A percentile compares a stretch with the other conserved stretches of the same genome.
phyloP scores from a whole-genome alignment of 139 green algal species.

The Coelastrella sp. region DNA sequence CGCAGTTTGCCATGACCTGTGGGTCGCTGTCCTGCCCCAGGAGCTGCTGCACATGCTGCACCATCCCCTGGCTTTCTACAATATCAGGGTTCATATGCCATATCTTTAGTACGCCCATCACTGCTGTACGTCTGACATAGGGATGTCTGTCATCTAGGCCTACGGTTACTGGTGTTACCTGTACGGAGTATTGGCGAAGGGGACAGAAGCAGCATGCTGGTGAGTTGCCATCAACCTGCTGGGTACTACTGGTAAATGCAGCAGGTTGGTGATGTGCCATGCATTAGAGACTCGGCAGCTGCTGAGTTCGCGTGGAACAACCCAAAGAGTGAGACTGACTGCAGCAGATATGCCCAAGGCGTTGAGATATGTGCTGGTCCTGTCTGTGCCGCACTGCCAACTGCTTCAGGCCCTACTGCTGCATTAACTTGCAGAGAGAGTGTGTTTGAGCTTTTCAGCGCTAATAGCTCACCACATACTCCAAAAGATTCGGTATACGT shows the following conservation, averaged over 20 bases:
- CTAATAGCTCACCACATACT: conserved; percentile 89
- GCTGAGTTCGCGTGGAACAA: too few relatives aligned
- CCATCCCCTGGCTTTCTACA: conserved; percentile 33
- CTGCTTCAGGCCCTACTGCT: not conserved
- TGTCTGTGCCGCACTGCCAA: too few relatives aligned
- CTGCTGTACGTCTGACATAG: conserved; percentile 92
- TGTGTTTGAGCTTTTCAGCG: too few relatives aligned
- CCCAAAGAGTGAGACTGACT: too few relatives aligned
- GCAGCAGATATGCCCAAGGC: too few relatives aligned
- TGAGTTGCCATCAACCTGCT: too few relatives aligned
- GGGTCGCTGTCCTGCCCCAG: conserved; percentile 30
- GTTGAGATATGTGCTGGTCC: too few relatives aligned
- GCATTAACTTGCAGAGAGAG: not conserved
- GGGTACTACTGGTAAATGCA: too few relatives aligned
- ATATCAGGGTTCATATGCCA: conserved; percentile 47
- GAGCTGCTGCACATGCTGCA: conserved; percentile 25
- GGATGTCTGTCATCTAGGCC: conserved; percentile 85
- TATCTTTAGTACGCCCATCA: conserved; percentile 95
- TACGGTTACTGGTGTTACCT: conserved; percentile 71
- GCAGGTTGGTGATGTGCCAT: too few relatives aligned
- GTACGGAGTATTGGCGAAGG: too few relatives aligned
- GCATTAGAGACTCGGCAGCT: too few relatives aligned
- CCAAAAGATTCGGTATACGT: conserved; percentile 92
- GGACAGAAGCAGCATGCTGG: too few relatives aligned
- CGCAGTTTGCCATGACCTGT: conserved; percentile 92